Conservation (phyloP, 2,329 filamentous ascomycete species). For the Cryphonectria parasitica region DNA sequence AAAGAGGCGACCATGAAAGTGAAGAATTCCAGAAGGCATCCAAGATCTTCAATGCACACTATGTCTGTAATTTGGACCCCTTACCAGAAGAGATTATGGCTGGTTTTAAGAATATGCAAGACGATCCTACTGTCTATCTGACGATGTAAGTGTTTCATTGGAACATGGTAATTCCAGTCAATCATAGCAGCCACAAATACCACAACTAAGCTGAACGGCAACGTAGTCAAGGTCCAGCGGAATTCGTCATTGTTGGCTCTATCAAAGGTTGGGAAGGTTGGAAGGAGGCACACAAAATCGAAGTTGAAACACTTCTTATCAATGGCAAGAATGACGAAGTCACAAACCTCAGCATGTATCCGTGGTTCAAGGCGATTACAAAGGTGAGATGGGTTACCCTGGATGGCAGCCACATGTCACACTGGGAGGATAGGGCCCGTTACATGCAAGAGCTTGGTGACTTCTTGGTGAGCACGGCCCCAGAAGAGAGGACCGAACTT, state of each 20-base stretch:
- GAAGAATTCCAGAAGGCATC: constrained; percentile 31
- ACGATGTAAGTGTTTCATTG: constrained; percentile 31
- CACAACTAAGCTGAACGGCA: not conserved
- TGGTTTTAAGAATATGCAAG: constrained; percentile 31
- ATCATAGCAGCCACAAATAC: not conserved
- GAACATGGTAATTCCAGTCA: not conserved
- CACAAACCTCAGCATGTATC: constrained; percentile 33
- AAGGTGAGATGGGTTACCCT: constrained; percentile 37
- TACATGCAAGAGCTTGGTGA: constrained; percentile 32
- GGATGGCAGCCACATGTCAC: constrained; percentile 33
- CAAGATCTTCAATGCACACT: constrained; percentile 28
- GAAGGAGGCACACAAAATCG: constrained; percentile 33
- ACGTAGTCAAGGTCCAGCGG: constrained; percentile 36
- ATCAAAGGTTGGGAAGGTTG: constrained; percentile 35
- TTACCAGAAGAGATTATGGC: constrained; percentile 31
- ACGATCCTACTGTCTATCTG: constrained; percentile 32
- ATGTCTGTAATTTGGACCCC: constrained; percentile 33
- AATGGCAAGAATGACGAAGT: constrained; percentile 35
- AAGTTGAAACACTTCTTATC: constrained; percentile 29
- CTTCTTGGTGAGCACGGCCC: constrained; percentile 13
- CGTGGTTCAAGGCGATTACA: constrained; percentile 34
- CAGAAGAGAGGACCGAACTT: constrained; percentile 3
- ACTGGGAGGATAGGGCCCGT: constrained; percentile 34
- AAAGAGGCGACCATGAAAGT: constrained; percentile 32
- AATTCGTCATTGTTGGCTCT: constrained; percentile 34